These are phyloP conservation scores for Heliamphora pulchella DNA, from an alignment of 179 eudicot species.

Conservation along the genomic window DNA sequence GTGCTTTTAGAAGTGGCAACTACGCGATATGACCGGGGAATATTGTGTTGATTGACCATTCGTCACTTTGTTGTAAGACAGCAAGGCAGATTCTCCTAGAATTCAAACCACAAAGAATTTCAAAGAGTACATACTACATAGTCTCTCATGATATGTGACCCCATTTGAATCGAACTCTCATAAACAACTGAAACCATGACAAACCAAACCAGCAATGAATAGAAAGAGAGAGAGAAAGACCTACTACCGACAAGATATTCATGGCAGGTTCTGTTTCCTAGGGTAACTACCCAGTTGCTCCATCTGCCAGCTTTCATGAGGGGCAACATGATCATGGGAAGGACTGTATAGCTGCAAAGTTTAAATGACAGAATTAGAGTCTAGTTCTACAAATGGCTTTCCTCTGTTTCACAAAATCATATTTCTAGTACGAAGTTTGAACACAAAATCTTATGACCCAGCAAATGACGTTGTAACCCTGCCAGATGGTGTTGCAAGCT, in stretches of 20 bases:
- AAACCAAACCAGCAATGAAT: constrained; percentile 26
- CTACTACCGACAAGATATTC: constrained; percentile 26
- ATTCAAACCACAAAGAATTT: constrained; percentile 24
- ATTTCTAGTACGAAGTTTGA: background rate
- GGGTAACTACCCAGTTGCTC: constrained; percentile 60
- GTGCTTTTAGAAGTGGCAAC: constrained; percentile 12
- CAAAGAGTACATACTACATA: background rate
- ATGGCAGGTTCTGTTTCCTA: constrained; percentile 32
- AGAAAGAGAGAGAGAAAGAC: constrained; percentile 16
- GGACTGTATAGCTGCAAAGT: constrained; percentile 62
- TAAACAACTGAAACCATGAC: constrained; percentile 27
- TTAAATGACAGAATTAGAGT: background rate
- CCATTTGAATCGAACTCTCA: constrained; percentile 16
- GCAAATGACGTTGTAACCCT: background rate
- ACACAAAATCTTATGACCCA: background rate
- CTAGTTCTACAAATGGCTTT: background rate
- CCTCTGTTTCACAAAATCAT: constrained; percentile 4
- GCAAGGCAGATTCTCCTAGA: constrained; percentile 14
- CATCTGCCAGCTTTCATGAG: constrained; percentile 83
- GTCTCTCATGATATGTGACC: constrained; percentile 16
- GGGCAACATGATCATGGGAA: constrained; percentile 63
- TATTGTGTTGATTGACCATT: constrained; percentile 7
- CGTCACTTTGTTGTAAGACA: constrained; percentile 16
- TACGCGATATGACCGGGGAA: constrained; percentile 11
- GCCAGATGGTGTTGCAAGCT: background rate